Evolutionary conservation across 1,139 yeast species (phyloP), one percentile per base, ranked within the genome.

Genomic region (Pichia sp.): DNA sequence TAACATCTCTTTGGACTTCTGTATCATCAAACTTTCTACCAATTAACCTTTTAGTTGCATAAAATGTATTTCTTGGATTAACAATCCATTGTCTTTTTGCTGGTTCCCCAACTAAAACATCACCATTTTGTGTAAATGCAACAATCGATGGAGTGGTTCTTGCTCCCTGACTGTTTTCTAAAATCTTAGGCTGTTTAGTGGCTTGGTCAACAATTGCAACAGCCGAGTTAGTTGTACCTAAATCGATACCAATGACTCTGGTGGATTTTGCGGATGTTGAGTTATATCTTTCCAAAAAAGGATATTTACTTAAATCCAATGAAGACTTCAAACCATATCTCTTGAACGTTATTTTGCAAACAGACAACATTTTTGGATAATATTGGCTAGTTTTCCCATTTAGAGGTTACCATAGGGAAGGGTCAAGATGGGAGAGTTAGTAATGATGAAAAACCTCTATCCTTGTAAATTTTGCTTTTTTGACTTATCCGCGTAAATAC

Each of bases 191-290:
- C 32, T 62, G 64, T 33, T 68, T 63, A 1, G 77, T 75, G 4
- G 39, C 23, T 6, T 35, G 23, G 50, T 73, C 71, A 52, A 80
- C 76, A 37, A 80, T 66, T 0, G 92, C 92, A 8, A 82, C 92
- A 0, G 92, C 92, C 12, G 90, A 82, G 56, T 84, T 84, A 12
- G 94, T 84, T 5, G 94, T 84, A 12, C 94, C 94, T 40, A 84
- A 63, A 60, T 84, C 94, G 49, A 84, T 82, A 37, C 94, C 94
- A 42, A 84, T 75, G 3, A 83, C 87, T 47, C 59, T 55, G 4
- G 50, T 39, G 6, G 53, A 4, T 9, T 22, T 41, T 23, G 25
- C 25, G 30, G 41, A 30, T 24, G 44, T 37, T 20, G 44, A 41
- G 26, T 32, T 40, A 4, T 34, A 30, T 20, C 43, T 40, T 33